Evolutionary conservation across 805 yeast species (phyloP).

Genomic region (Myxozyma udenii): DNA sequence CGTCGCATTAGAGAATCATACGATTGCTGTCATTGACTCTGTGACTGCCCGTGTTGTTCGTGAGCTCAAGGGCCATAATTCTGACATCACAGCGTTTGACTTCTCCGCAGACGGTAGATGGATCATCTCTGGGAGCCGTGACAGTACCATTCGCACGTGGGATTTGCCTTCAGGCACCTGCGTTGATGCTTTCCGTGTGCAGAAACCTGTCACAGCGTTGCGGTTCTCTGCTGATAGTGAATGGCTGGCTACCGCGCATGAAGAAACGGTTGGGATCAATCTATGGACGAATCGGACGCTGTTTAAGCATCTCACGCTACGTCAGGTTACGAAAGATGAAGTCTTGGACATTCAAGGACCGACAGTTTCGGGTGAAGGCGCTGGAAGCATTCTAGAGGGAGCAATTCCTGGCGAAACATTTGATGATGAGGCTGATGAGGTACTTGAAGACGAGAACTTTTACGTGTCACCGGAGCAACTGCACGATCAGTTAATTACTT

Average conservation of each 20-base stretch:
- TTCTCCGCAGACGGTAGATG: slow-evolving; percentile 95
- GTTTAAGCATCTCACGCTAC: slow-evolving; percentile 64
- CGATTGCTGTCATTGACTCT: slow-evolving; percentile 78
- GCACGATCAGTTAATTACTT: slow-evolving; percentile 59
- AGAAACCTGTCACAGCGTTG: slow-evolving; percentile 75
- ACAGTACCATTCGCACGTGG: slow-evolving; percentile 91
- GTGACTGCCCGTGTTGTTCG: slow-evolving; percentile 80
- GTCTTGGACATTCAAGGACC: slow-evolving; percentile 57
- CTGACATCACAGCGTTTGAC: slow-evolving; percentile 81
- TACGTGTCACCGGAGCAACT: slow-evolving; percentile 56
- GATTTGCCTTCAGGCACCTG: slow-evolving; percentile 96
- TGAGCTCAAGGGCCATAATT: slow-evolving; percentile 83
- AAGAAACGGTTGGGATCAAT: slow-evolving; percentile 80
- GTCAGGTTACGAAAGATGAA: slow-evolving; percentile 72
- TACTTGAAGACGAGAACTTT: slow-evolving; percentile 41
- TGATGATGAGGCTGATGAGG: slow-evolving; percentile 40
- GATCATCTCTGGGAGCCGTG: slow-evolving; percentile 80
- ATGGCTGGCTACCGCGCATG: slow-evolving; percentile 88
- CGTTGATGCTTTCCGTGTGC: slow-evolving; percentile 81
- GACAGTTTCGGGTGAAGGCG: slow-evolving; percentile 74
- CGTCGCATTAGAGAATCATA: slow-evolving; percentile 77
- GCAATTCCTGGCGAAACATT: slow-evolving; percentile 62
- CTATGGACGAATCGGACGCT: slow-evolving; percentile 92
- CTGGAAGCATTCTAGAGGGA: slow-evolving; percentile 67
- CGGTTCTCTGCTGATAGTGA: slow-evolving; percentile 86